Percentiles rank a stretch among this genome's conserved stretches.
Evolutionary conservation across 1,139 yeast genomes (phyloP).

Genomic region (Sugiyamaella xylanicola): DNA sequence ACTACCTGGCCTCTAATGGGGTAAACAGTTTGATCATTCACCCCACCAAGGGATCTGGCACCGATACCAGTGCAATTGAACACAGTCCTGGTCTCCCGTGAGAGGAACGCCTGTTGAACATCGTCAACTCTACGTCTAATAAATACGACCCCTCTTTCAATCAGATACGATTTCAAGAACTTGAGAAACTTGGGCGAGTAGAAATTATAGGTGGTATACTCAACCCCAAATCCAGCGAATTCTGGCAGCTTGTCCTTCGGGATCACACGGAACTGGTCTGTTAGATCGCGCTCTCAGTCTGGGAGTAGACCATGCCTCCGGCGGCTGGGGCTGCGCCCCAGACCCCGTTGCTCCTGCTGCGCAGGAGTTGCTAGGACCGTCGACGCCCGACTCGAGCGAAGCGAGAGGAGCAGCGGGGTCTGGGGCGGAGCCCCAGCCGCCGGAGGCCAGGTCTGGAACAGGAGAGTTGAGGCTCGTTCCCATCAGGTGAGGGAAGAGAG

Average conservation of each 20-base stretch:
- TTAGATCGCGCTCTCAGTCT: not conserved
- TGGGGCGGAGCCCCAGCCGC: not conserved
- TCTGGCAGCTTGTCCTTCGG: constrained; percentile 45
- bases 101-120: constrained; percentile 55
- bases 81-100: constrained; percentile 47
- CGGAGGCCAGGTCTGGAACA: too few relatives aligned
- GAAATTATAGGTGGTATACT: constrained; percentile 64
- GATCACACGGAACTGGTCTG: constrained; percentile 21
- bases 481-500: too few relatives aligned
- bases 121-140: constrained; percentile 50
- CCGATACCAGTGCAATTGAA: constrained; percentile 76
- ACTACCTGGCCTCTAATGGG: constrained; percentile 75
- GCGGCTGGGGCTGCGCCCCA: not conserved
- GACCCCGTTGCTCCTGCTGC: constrained; percentile 1
- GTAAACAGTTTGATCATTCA: constrained; percentile 54
- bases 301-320: not conserved
- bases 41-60: constrained; percentile 59
- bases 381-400: not conserved
- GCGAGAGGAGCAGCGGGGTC: not conserved
- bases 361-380: not conserved
- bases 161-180: constrained; percentile 50
- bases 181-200: constrained; percentile 62
- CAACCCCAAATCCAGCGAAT: constrained; percentile 56
- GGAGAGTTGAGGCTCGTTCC: too few relatives aligned
- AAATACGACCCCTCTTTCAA: constrained; percentile 53